phyloP scores from a whole-genome alignment of 2,329 filamentous ascomycete genomes.

The Monosporascus sp. region DNA sequence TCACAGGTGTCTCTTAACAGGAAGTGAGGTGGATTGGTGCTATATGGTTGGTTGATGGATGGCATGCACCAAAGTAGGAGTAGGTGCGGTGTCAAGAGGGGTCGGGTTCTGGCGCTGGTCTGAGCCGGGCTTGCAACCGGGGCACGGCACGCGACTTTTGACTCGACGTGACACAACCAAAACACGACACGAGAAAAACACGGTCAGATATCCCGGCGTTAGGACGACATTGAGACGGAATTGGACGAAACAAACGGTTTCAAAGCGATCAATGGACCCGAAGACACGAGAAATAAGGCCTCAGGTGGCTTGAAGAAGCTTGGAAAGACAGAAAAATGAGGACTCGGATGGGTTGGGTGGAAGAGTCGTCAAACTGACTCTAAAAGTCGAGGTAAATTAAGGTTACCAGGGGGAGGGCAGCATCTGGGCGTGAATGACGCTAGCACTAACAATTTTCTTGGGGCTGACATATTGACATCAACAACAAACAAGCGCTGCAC shows the following conservation, averaged over 20 bases:
- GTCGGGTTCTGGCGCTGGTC: background rate
- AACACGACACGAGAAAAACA: conserved; percentile 23
- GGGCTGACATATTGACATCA: conserved; percentile 25
- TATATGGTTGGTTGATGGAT: background rate
- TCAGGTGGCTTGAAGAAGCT: conserved; percentile 11
- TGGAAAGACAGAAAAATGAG: conserved; percentile 8
- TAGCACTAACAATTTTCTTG: conserved; percentile 27
- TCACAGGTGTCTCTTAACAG: background rate
- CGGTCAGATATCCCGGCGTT: conserved; percentile 10
- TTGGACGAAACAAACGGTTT: conserved; percentile 1
- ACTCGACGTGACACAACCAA: conserved; percentile 11
- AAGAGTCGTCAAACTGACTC: background rate
- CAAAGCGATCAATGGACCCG: conserved; percentile 11
- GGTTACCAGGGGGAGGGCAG: conserved; percentile 1
- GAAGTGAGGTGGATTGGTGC: background rate
- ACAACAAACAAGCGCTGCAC: conserved; percentile 19
- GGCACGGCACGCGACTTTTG: conserved; percentile 19
- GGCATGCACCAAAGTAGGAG: background rate
- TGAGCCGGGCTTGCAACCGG: background rate
- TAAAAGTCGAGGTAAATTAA: background rate
- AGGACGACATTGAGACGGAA: conserved; percentile 15
- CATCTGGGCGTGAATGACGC: conserved; percentile 11
- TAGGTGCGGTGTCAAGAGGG: background rate
- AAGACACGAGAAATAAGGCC: conserved; percentile 18
- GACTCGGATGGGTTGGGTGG: background rate